phyloP scores from a whole-genome alignment of 2,329 filamentous ascomycete species.

The Fusarium proliferatum region DNA sequence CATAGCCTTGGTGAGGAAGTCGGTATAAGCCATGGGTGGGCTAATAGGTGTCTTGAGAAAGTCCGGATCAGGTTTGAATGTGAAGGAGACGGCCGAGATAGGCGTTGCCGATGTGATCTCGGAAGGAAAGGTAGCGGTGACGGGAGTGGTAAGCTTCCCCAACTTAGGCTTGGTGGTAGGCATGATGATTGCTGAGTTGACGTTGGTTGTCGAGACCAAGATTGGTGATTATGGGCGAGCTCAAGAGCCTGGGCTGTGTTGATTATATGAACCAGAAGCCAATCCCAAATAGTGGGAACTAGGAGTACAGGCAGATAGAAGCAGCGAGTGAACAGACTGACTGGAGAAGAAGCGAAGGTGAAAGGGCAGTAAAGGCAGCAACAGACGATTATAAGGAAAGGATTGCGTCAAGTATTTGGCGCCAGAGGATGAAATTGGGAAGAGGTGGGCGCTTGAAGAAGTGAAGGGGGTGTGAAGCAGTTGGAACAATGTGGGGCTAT shows the following conservation, averaged over 20 bases:
- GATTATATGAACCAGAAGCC: conserved; percentile 40
- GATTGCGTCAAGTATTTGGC: conserved; percentile 45
- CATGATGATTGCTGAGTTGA: conserved; percentile 54
- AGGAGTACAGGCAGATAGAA: conserved; percentile 37
- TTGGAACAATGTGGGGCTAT: conserved; percentile 39
- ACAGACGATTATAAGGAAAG: conserved; percentile 45
- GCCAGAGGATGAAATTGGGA: conserved; percentile 40
- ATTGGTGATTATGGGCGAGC: conserved; percentile 17
- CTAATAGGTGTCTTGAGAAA: conserved; percentile 91
- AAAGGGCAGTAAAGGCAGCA: conserved; percentile 39
- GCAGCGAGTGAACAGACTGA: conserved; percentile 46
- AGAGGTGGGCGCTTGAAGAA: conserved; percentile 43
- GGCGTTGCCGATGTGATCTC: conserved; percentile 74
- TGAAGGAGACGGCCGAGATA: conserved; percentile 60
- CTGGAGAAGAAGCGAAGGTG: conserved; percentile 40
- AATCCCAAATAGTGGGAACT: conserved; percentile 32
- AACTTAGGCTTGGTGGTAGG: conserved; percentile 68
- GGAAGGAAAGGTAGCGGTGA: conserved; percentile 71
- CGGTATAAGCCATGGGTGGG: conserved; percentile 88
- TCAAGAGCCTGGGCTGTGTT: conserved; percentile 24
- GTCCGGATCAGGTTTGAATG: conserved; percentile 56
- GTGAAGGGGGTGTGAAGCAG: conserved; percentile 42
- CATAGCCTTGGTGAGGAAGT: conserved; percentile 85
- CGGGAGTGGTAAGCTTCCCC: conserved; percentile 70
- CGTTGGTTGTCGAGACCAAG: conserved; percentile 14